Base-by-base conservation (phyloP, 768 basidiomycete species). In the Trametes meyenii region DNA sequence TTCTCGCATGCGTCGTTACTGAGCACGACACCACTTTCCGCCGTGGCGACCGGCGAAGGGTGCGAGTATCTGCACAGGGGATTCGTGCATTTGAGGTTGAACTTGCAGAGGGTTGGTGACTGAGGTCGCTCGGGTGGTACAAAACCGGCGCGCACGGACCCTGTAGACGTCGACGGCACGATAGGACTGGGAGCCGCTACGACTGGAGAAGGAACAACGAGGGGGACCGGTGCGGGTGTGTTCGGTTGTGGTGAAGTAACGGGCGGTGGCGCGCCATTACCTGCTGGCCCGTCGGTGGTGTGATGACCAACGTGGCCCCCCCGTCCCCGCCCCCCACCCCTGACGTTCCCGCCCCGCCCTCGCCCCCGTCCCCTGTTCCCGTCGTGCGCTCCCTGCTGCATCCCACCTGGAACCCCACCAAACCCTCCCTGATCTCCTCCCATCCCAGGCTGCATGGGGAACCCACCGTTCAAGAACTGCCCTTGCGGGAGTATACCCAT, bases 41-140 rank as follows among this genome's bases (percentile, higher is more conserved):
- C 82, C 17, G 96, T 97, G 6, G 97, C 96, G 3, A 95, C 93
- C n/a, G 97, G 97, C 10, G 92, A 94, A 5, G 97, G 96, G 73
- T 99, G 97, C 10, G 94, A 93, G 74, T 86, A 98, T 17, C 90
- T 82, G 74, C 97, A 99, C 48, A 88, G 81, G 0, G 90, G 81
- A 73, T 98, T 96, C 50, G 89, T 90, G 75, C 97, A 99, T 66
- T 95, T 96, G 23, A 89, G 80, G 12, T 84, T 87, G 66, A 91
- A 98, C 76, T 97, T 97, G 85, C 97, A 99, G 21, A 99, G 80
- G 0, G 90, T 92, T 0, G 92, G 92, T 1, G 92, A 92, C 67
- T 89, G 88, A 1, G 92, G 92, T 35, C 92, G 83, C 62, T 89
- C 86, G n/a, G 89, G 89, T 17, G 85, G 70, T 3, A 79, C 80